These are phyloP conservation scores for Meyerozyma guilliermondii DNA, from an alignment of 1,139 yeast genomes.

Conservation along the genomic window DNA sequence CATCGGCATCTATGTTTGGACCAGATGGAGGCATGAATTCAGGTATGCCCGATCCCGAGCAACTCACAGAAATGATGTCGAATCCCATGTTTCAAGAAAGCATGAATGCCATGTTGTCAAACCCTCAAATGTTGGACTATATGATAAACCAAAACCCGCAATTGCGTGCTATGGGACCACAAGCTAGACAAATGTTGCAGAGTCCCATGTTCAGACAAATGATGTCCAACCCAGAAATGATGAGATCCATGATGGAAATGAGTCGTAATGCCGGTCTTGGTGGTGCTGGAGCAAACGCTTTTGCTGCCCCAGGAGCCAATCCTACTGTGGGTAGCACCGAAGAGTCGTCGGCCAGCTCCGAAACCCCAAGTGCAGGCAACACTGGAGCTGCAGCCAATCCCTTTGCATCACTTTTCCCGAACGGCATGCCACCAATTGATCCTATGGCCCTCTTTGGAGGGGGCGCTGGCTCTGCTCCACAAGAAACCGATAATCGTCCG, in stretches of 20 bases:
- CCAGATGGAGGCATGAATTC: conserved; percentile 88
- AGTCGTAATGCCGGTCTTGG: conserved; percentile 42
- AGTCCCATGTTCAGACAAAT: conserved; percentile 80
- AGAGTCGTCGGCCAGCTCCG: conserved; percentile 12
- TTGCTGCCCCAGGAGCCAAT: conserved; percentile 57
- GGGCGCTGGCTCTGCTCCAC: conserved; percentile 34
- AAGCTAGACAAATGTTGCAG: conserved; percentile 79
- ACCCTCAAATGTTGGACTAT: conserved; percentile 80
- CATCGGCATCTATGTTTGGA: conserved; percentile 86
- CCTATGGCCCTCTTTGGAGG: conserved; percentile 19
- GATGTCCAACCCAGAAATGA: conserved; percentile 79
- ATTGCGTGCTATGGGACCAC: conserved; percentile 82
- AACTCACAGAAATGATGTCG: conserved; percentile 67
- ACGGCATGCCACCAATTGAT: conserved; percentile 19
- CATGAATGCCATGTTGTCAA: conserved; percentile 71
- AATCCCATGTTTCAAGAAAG: conserved; percentile 77
- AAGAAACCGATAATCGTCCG: conserved; percentile 66
- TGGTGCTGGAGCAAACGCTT: conserved; percentile 27
- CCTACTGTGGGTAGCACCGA: conserved; percentile 27
- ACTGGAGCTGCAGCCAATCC: conserved; percentile 28
- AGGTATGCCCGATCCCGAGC: conserved; percentile 69
- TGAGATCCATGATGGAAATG: conserved; percentile 79
- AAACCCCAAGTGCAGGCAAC: conserved; percentile 8
- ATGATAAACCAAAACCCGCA: conserved; percentile 82
- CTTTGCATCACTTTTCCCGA: conserved; percentile 36